Evolutionary conservation across 306 rosid genomes (phyloP), one percentile per base, ranked within the genome.

Genomic region (Vigna nakashimae): DNA sequence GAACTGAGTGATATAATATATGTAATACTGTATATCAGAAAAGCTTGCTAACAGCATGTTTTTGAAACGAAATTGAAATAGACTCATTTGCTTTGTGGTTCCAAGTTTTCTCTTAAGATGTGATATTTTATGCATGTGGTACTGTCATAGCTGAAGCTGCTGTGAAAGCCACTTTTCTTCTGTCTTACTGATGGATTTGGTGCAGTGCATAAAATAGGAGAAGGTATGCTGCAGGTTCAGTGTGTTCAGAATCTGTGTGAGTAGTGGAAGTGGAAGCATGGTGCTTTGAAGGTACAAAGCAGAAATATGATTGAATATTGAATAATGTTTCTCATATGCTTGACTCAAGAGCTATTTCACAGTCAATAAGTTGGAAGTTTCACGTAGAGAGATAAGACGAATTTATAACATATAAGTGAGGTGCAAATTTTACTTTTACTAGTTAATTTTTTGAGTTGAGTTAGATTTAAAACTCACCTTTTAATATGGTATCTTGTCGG

Each of bases 321-420:
- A 56, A 56, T 9, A 9, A 20, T 56, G 3, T 22, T 55, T 7
- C 20, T 8, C 30, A 55, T 0, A 20, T 9, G 60, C 60, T 20
- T 55, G 53, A 49, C 53, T 6, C 8, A 2, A 49, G 53, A 18
- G 53, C 9, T 13, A 49, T 5, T 13, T 49, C 15, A 15, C 16
- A 50, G 0, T 50, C 0, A 20, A 20, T 20, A 1, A 0, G 22
- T 20, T 20, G 1, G 22, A 20, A 20, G 1, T 20, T 1, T 1
- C 22, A 20, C 22, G 1, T 20, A 0, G 22, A 20, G 0, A 20
- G 22, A 20, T 20, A 20, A 20, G 1, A 20, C 0, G 0, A 20
- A 20, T 20, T 20, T 20, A 20, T 20, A 20, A 20, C 0, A 20
- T 20, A 20, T 0, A 20, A 20, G 22, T 20, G 22, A 20, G 0